Percentiles rank a stretch among this genome's conserved stretches.
Conservation (phyloP, 306 rosid genomes). For the Cicer bijugum region DNA sequence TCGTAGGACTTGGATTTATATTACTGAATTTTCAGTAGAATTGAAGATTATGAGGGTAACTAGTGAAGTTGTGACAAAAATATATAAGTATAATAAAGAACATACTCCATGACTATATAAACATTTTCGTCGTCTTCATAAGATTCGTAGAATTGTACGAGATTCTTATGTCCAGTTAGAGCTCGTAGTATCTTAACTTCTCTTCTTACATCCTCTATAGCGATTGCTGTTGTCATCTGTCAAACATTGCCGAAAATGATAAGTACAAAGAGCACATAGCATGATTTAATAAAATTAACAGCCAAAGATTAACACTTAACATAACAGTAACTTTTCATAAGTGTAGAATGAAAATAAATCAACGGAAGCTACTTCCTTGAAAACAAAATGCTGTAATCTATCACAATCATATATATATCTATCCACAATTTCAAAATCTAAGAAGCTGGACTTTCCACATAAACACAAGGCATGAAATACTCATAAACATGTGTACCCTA, state of each 20-base stretch:
- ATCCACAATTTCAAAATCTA: constrained; percentile 19
- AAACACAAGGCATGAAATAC: constrained; percentile 38
- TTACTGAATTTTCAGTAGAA: constrained; percentile 8
- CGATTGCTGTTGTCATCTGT: constrained; percentile 91
- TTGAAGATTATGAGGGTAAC: constrained; percentile 11
- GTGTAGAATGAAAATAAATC: constrained; percentile 36
- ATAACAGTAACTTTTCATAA: constrained; percentile 15
- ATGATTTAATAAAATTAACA: constrained; percentile 23
- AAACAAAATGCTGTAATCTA: neutral
- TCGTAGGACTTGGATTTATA: neutral
- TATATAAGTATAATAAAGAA: constrained; percentile 31
- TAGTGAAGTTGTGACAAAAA: neutral
- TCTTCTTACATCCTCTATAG: constrained; percentile 83
- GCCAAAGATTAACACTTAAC: constrained; percentile 36
- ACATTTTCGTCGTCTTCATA: constrained; percentile 84
- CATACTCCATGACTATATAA: constrained; percentile 89
- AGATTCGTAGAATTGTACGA: constrained; percentile 83
- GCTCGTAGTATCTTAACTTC: constrained; percentile 88
- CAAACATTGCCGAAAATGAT: constrained; percentile 43
- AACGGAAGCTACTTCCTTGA: constrained; percentile 11
- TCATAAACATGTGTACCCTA: constrained; percentile 11
- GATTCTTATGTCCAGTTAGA: constrained; percentile 73
- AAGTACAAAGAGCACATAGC: constrained; percentile 40
- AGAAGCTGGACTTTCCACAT: constrained; percentile 18
- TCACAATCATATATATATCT: constrained; percentile 22